phyloP scores from a whole-genome alignment of 805 yeast species.

The Myxozyma vanderwaltii region DNA sequence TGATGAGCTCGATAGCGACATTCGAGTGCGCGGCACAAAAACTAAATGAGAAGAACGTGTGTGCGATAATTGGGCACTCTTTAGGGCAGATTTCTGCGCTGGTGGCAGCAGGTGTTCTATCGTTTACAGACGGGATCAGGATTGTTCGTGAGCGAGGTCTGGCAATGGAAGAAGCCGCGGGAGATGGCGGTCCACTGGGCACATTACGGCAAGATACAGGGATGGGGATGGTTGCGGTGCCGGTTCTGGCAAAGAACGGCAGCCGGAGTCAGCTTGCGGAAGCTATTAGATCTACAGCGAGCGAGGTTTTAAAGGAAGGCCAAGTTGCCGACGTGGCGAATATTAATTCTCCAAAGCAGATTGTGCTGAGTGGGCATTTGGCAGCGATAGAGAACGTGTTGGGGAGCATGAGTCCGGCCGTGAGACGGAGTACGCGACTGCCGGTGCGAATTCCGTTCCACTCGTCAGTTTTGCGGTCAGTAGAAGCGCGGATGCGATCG shows the following conservation, averaged over 20 bases:
- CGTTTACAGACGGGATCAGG: conserved; percentile 21
- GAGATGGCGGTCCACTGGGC: conserved; percentile 1
- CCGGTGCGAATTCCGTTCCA: conserved; percentile 29
- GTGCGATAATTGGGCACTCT: conserved; percentile 27
- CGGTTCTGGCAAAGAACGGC: neutral
- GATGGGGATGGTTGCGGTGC: conserved; percentile 28
- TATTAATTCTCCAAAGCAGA: conserved; percentile 25
- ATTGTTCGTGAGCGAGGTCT: conserved; percentile 24
- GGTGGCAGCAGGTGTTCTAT: conserved; percentile 25
- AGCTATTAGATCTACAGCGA: neutral
- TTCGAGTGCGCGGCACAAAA: neutral
- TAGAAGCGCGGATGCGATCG: conserved; percentile 17
- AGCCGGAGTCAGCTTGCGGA: neutral
- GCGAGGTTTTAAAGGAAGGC: neutral
- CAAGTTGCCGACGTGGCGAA: conserved; percentile 24
- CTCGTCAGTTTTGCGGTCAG: conserved; percentile 16
- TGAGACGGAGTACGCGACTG: conserved; percentile 15
- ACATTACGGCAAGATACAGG: conserved; percentile 3
- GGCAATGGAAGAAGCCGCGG: conserved; percentile 26
- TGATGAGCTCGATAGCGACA: conserved; percentile 17
- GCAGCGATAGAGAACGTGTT: conserved; percentile 15
- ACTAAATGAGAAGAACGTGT: neutral
- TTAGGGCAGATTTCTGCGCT: conserved; percentile 31
- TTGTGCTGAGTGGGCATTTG: conserved; percentile 26
- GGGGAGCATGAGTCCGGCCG: neutral